phyloP scores from a whole-genome alignment of 176 grass and related monocot genomes.

The Cymbopogon citratus region DNA sequence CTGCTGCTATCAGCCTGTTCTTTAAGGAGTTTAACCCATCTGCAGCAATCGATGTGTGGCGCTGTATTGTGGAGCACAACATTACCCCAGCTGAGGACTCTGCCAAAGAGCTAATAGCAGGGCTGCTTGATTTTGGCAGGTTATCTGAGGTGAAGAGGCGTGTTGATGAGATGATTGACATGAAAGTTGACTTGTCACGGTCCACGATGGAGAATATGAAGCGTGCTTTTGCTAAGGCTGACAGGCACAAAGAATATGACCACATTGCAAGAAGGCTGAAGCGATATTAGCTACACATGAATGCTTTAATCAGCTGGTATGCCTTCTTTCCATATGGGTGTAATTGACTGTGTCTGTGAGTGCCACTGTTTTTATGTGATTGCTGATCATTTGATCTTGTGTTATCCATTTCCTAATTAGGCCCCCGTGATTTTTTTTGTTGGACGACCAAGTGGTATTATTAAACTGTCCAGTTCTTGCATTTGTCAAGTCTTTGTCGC shows the following conservation, averaged over 20 bases:
- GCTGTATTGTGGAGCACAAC: constrained; percentile 43
- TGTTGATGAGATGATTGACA: constrained; percentile 53
- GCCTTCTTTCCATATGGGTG: constrained; percentile 30
- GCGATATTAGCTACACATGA: constrained; percentile 15
- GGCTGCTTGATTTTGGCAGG: constrained; percentile 55
- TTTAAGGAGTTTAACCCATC: constrained; percentile 63
- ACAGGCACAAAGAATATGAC: constrained; percentile 30
- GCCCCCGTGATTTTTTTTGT: neutral
- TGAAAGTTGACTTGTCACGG: constrained; percentile 46
- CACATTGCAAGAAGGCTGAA: constrained; percentile 49
- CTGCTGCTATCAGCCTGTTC: constrained; percentile 56
- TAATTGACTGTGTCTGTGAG: neutral
- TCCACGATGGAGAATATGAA: constrained; percentile 65
- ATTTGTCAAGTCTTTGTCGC: neutral
- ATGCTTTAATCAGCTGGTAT: constrained; percentile 32
- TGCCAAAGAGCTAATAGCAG: constrained; percentile 54
- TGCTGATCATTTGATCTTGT: neutral
- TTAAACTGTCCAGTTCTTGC: constrained; percentile 3
- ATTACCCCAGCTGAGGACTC: constrained; percentile 50
- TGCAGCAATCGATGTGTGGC: constrained; percentile 59
- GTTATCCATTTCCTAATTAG: constrained; percentile 12
- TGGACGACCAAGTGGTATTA: neutral
- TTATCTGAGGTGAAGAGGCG: constrained; percentile 44
- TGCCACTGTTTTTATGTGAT: neutral
- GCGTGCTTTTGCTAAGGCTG: constrained; percentile 40